Evolutionary conservation across 768 basidiomycete species (phyloP).

Genomic region (Tylopilus rubrobrunneus): DNA sequence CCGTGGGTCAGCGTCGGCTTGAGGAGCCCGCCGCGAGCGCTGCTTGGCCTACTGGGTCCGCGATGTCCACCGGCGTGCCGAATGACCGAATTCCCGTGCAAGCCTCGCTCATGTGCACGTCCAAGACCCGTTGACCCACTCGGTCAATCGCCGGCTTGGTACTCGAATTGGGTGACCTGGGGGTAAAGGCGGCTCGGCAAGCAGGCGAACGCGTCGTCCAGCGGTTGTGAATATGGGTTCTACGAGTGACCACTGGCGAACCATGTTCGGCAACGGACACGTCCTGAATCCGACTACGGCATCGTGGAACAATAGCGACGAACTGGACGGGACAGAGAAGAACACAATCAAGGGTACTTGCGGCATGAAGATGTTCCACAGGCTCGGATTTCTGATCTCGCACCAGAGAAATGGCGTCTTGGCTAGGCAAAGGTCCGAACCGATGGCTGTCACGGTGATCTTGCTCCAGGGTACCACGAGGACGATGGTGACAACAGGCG

Average conservation of each 20-base stretch:
- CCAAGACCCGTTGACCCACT: conserved; percentile 15
- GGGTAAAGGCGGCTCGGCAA: conserved; percentile 19
- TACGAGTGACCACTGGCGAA: not conserved
- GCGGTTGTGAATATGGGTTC: conserved; percentile 20
- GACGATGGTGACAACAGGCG: conserved; percentile 29
- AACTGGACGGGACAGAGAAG: conserved; percentile 18
- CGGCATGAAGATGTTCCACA: conserved; percentile 19
- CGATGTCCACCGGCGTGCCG: conserved; percentile 17
- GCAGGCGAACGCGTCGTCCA: conserved; percentile 24
- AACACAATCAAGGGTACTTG: conserved; percentile 21
- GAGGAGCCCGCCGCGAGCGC: conserved; percentile 18
- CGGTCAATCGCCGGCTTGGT: not conserved
- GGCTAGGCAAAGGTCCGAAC: conserved; percentile 17
- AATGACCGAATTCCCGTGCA: conserved; percentile 16
- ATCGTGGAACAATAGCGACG: conserved; percentile 12
- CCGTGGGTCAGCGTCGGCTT: conserved; percentile 2
- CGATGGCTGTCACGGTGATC: conserved; percentile 20
- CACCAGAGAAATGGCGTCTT: conserved; percentile 26
- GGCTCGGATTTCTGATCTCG: conserved; percentile 13
- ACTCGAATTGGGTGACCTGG: conserved; percentile 1
- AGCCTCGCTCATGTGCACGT: conserved; percentile 15
- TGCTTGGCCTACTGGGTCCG: conserved; percentile 18
- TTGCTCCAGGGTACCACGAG: conserved; percentile 31
- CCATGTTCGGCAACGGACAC: conserved; percentile 13
- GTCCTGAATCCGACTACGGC: conserved; percentile 18